A percentile compares a stretch with the other conserved stretches of the same genome.
Conservation (phyloP, 331 rosid species). For the Phaseolus coccineus region DNA sequence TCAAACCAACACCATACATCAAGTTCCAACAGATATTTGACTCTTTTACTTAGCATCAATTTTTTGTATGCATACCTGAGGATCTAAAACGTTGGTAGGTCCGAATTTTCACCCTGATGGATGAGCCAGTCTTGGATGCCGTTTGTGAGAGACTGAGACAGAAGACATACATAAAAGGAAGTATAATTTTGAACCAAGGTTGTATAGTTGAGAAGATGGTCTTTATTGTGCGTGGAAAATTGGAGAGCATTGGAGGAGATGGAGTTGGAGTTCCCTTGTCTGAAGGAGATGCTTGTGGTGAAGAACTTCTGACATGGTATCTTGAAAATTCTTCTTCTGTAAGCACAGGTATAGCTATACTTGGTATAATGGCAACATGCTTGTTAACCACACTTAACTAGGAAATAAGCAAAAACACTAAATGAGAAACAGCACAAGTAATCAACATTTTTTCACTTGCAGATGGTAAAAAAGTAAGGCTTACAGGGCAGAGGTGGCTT, state of each 20-base stretch:
- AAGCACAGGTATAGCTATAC: conserved; percentile 61
- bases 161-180: conserved; percentile 74
- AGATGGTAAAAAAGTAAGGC: conserved; percentile 64
- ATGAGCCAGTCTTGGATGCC: conserved; percentile 74
- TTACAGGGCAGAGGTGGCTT: conserved; percentile 61
- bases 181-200: conserved; percentile 60
- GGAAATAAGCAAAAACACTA: conserved; percentile 6
- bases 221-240: conserved; percentile 77
- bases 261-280: conserved; percentile 58
- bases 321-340: conserved; percentile 81
- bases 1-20: conserved; percentile 9
- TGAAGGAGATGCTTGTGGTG: conserved; percentile 88
- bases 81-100: conserved; percentile 56
- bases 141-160: conserved; percentile 76
- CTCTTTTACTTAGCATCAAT: background rate
- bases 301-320: conserved; percentile 85
- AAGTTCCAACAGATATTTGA: background rate
- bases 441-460: conserved; percentile 31
- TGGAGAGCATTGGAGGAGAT: conserved; percentile 72
- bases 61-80: conserved; percentile 13
- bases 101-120: conserved; percentile 75
- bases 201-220: conserved; percentile 78
- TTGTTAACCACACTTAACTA: background rate
- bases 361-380: background rate
- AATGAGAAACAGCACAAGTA: background rate